Percentiles rank a stretch among this genome's conserved stretches.
Evolutionary conservation across 1,284 basidiomycete species (phyloP).

Genomic region (Naganishia liquefaciens): DNA sequence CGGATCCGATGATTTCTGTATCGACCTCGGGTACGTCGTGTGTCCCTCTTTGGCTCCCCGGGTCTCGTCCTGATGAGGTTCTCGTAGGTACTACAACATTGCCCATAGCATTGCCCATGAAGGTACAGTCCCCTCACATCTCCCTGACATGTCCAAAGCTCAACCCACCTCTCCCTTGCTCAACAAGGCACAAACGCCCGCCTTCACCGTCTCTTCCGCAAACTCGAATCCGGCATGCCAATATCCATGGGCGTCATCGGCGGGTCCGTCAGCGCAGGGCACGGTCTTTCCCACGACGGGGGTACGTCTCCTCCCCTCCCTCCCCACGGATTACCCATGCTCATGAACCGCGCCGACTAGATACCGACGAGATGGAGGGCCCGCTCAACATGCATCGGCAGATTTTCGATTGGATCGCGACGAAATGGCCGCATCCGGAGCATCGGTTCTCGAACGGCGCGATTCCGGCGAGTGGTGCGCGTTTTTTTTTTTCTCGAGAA

Average conservation of each 20-base stretch:
- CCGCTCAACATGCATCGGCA: slow-evolving; percentile 42
- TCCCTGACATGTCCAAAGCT: background rate
- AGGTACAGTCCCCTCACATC: background rate
- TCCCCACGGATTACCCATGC: background rate
- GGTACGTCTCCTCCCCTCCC: slow-evolving; percentile 1
- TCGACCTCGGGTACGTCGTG: slow-evolving; percentile 20
- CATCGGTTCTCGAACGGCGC: slow-evolving; percentile 45
- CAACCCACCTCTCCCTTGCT: too few relatives aligned
- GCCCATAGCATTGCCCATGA: slow-evolving; percentile 21
- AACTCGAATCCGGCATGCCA: slow-evolving; percentile 20
- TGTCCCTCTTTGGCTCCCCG: background rate
- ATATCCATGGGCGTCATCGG: slow-evolving; percentile 29
- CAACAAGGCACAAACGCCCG: slow-evolving; percentile 28
- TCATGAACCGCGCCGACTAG: background rate
- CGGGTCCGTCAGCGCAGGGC: slow-evolving; percentile 26
- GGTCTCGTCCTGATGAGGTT: background rate
- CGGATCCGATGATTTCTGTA: slow-evolving; percentile 22
- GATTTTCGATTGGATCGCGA: slow-evolving; percentile 46
- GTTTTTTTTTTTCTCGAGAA: too few relatives aligned
- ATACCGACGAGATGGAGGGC: slow-evolving; percentile 14
- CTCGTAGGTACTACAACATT: slow-evolving; percentile 11
- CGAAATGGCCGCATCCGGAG: slow-evolving; percentile 40
- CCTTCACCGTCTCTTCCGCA: slow-evolving; percentile 25
- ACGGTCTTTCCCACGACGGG: slow-evolving; percentile 25
- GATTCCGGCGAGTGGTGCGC: slow-evolving; percentile 41